These are phyloP conservation scores for Triticum aestivum DNA, from an alignment of 176 grass and related monocot species.

Conservation along the genomic window DNA sequence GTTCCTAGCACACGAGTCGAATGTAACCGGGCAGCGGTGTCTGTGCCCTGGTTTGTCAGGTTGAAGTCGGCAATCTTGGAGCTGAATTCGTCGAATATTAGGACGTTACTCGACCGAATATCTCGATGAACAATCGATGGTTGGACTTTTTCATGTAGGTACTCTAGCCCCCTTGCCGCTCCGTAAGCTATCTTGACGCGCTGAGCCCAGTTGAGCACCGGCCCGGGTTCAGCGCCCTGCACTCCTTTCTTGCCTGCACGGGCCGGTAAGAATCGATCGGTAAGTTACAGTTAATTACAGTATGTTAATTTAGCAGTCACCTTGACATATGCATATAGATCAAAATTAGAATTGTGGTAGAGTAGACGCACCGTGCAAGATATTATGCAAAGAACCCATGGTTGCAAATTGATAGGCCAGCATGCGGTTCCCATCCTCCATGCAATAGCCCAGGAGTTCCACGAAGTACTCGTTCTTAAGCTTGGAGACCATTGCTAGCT, in stretches of 20 bases:
- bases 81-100: constrained; percentile 69
- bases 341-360: too few relatives aligned
- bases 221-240: constrained; percentile 69
- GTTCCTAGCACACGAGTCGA: constrained; percentile 82
- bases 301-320: background rate
- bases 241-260: constrained; percentile 74
- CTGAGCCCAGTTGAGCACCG: constrained; percentile 65
- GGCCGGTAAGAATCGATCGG: background rate
- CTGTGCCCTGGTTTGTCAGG: constrained; percentile 76
- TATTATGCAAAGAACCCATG: constrained; percentile 77
- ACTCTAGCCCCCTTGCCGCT: constrained; percentile 76
- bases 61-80: constrained; percentile 80
- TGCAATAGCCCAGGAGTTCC: constrained; percentile 65
- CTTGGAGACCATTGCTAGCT: constrained; percentile 85
- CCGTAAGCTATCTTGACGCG: constrained; percentile 79
- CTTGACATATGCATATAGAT: background rate
- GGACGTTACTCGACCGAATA: constrained; percentile 79
- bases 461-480: constrained; percentile 81
- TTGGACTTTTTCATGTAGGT: constrained; percentile 82
- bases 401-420: constrained; percentile 64
- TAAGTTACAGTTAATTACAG: background rate
- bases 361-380: constrained; percentile 52
- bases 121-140: constrained; percentile 81
- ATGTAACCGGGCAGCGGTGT: constrained; percentile 65
- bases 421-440: constrained; percentile 68